Evolutionary conservation across 1,139 yeast genomes (phyloP).

Genomic region (Suhomyces wounanorum): DNA sequence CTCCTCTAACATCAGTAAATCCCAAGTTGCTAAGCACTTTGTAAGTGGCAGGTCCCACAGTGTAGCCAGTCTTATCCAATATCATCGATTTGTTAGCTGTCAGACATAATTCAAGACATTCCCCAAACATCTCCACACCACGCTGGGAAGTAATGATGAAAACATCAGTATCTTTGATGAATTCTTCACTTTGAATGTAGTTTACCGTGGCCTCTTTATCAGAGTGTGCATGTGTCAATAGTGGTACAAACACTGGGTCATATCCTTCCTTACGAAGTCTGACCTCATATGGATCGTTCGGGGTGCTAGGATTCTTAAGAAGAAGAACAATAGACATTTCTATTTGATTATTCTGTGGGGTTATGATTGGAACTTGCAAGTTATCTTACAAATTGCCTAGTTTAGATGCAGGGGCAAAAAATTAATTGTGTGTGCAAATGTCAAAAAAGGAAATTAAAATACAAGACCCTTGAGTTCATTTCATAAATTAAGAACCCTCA

Average conservation of each 20-base stretch:
- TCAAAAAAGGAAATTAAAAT: no score
- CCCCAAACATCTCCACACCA: conserved; percentile 78
- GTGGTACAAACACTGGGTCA: conserved; percentile 61
- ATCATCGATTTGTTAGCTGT: conserved; percentile 25
- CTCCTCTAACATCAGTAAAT: conserved; percentile 71
- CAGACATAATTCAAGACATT: conserved; percentile 35
- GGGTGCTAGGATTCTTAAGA: conserved; percentile 68
- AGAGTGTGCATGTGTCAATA: conserved; percentile 62
- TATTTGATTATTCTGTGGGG: background rate
- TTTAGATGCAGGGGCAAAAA: background rate
- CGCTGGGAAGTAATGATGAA: conserved; percentile 88
- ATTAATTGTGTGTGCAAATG: no score
- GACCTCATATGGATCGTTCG: conserved; percentile 63
- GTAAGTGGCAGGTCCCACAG: conserved; percentile 92
- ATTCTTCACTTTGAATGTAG: conserved; percentile 45
- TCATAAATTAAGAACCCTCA: conserved; percentile 3
- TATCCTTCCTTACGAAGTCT: conserved; percentile 35
- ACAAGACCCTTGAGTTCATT: background rate
- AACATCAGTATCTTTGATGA: conserved; percentile 43
- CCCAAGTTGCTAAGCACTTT: conserved; percentile 62
- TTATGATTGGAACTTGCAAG: background rate
- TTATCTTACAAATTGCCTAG: background rate
- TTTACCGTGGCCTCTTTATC: conserved; percentile 46
- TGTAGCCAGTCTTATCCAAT: conserved; percentile 60
- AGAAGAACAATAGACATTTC: conserved; percentile 31